Base-by-base conservation (phyloP, 2,329 filamentous ascomycete species). In the Tolypocladium guangdongense region DNA sequence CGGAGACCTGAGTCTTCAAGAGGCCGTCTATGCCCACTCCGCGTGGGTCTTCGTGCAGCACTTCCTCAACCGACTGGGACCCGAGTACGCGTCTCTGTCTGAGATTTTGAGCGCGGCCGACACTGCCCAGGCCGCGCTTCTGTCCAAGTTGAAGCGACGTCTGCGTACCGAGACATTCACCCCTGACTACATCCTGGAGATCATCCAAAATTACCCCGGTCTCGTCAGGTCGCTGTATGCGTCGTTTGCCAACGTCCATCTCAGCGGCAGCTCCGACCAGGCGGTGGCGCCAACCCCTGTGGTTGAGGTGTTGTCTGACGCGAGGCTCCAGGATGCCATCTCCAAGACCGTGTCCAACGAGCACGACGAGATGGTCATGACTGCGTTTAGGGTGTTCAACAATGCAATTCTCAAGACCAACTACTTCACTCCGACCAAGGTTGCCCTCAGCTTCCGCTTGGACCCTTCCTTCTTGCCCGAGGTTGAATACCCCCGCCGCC, bases 311-410 rank as follows among this genome's bases (percentile, higher is more conserved):
- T 73, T 95, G 27, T 87, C 84, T 10, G 87, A 93, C 59, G 76
- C 75, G 22, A 80, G 82, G 64, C 78, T 96, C 39, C 85, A 88
- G 69, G 83, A 87, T 50, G 77, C 86, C 60, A 93, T 96, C 65
- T 80, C 86, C 56, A 86, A 83, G 66, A 87, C 86, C n/a, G 86
- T 89, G 20, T 80, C 78, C 55, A 97, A 95, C 65, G 92, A 99
- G 74, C 91, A 99, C 71, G 90, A 99, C 66, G 87, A 92, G 67
- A 95, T 96, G 85, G 93, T 99, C 61, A 95, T 99, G 90, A 90
- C 84, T 43, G 90, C 91, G 18, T 97, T 99, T 82, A 84, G 90
- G 53, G 85, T 93, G 57, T 99, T 99, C 83, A 99, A 99, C 77
- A 84, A 82, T 54, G 83, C 88, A 48, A 85, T 97, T 47, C 78